phyloP scores from a whole-genome alignment of 352 stramenopile genomes.

The Blastocystis sp. region DNA sequence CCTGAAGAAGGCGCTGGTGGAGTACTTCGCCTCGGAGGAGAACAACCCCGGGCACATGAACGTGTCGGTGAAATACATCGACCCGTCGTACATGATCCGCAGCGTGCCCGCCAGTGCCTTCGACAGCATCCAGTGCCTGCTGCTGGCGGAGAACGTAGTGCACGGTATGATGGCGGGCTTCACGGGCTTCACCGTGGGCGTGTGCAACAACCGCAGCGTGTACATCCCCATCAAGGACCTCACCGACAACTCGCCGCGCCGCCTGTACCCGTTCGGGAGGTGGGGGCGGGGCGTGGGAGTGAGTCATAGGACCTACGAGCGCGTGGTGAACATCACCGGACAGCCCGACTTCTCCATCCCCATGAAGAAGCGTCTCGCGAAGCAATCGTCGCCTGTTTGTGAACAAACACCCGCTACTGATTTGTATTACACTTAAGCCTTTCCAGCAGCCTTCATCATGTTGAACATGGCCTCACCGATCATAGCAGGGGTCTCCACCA shows the following conservation, averaged over 20 bases:
- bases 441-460: constrained; percentile 80
- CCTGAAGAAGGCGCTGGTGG: constrained; percentile 88
- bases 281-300: neutral
- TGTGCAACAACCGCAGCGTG: constrained; percentile 93
- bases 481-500: constrained; percentile 90
- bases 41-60: constrained; percentile 76
- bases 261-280: constrained; percentile 77
- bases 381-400: neutral
- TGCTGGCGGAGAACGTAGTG: constrained; percentile 93
- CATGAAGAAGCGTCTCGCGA: constrained; percentile 42
- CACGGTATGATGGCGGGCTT: constrained; percentile 95
- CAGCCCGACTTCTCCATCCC: constrained; percentile 69
- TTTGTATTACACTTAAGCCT: constrained; percentile 71
- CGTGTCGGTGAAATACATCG: constrained; percentile 92
- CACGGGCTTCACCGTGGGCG: constrained; percentile 91
- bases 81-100: constrained; percentile 94
- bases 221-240: constrained; percentile 83
- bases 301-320: constrained; percentile 42
- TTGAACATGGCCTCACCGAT: constrained; percentile 93
- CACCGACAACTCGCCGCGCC: constrained; percentile 81
- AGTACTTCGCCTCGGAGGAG: constrained; percentile 84
- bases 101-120: constrained; percentile 86
- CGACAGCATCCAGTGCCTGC: constrained; percentile 92
- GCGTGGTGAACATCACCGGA: constrained; percentile 62
- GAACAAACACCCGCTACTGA: constrained; percentile 37